Evolutionary conservation across 2,329 filamentous ascomycete species (phyloP), one percentile per base, ranked within the genome.

Genomic region (Fusarium verrucosum): DNA sequence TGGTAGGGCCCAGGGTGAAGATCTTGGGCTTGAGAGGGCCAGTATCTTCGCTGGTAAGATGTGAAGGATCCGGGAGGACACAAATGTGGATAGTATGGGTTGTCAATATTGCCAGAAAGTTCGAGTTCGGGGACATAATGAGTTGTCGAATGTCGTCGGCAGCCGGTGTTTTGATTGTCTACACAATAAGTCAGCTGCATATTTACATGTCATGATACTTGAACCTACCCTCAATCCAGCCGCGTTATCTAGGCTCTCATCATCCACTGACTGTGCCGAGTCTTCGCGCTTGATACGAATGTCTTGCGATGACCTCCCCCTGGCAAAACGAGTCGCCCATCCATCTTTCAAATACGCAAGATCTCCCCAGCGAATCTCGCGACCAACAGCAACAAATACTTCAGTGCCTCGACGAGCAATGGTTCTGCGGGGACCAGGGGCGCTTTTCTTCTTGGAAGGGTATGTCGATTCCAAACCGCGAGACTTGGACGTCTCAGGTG

Each of bases 281-380:
- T 79, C 78, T 66, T 86, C 83, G 46, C 78, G 78, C 75, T 85
- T 86, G 68, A 84, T 76, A 26, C 77, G 77, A 38, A 70, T 56
- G 17, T 73, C 72, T 16, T 74, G 73, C 43, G 74, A 73, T 36
- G 72, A 58, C 30, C 74, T 74, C 36, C 72, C 72, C 25, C 72
- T 72, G 10, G 68, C 37, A 46, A 73, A 70, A 26, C 72, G 73
- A 19, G 66, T 70, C 20, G 73, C 61, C 77, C 77, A 80, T 45
- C 73, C 75, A 61, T 88, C 91, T 80, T 96, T 96, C 72, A 98
- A 77, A 58, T 89, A 87, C 47, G 88, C 87, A 52, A 99, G 79
- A 77, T 97, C 92, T 10, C 91, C 89, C 93, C 95, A 99, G 76
- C 94, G 86, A 61, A 99, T 90, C 77, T 98, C 92, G 70, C 90